Conservation (phyloP, 176 grass and related monocot genomes). For the Oryza australiensis region DNA sequence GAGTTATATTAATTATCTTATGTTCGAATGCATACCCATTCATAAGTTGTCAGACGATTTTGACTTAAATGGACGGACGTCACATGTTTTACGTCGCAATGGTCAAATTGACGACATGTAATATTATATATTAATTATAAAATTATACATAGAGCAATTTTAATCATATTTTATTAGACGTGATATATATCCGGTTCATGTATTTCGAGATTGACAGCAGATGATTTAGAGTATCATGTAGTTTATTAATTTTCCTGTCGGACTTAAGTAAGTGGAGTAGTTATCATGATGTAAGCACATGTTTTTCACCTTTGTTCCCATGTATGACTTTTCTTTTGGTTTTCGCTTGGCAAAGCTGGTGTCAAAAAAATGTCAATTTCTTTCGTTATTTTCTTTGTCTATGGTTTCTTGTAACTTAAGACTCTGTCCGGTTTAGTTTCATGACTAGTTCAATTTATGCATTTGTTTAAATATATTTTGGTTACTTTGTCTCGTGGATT, state of each 20-base stretch:
- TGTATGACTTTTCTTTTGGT: neutral
- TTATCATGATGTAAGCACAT: neutral
- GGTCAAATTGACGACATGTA: too few species aligned
- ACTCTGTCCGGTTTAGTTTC: neutral
- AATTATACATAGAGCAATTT: too few species aligned
- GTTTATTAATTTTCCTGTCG: neutral
- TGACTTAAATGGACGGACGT: too few species aligned
- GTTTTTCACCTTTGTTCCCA: neutral
- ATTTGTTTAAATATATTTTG: neutral
- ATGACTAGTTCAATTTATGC: neutral
- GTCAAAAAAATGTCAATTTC: neutral
- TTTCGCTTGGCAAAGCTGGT: neutral
- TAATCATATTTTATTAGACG: too few species aligned
- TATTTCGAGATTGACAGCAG: neutral
- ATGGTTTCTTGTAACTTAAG: neutral
- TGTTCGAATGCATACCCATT: too few species aligned
- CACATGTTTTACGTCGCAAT: too few species aligned
- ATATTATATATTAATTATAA: too few species aligned
- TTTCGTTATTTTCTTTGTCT: neutral
- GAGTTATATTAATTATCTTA: too few species aligned
- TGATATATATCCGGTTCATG: too few species aligned
- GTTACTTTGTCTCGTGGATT: too few species aligned
- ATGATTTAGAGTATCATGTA: neutral
- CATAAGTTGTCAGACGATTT: too few species aligned
- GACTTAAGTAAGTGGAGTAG: neutral